Conservation (phyloP, 2,329 filamentous ascomycete genomes). For the Fusarium scirpi region DNA sequence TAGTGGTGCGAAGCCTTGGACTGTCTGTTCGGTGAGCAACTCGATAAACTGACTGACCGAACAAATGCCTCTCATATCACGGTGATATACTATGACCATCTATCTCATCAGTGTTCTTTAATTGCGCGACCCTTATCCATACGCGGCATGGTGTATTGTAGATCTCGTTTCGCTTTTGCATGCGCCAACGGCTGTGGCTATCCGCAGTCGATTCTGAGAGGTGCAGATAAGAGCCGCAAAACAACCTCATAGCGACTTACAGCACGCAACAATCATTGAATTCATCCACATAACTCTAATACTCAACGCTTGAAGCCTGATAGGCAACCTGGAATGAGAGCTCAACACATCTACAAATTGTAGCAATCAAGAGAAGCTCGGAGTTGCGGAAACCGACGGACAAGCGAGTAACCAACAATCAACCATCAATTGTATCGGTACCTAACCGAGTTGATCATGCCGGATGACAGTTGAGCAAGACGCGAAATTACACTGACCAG, state of each 20-base stretch:
- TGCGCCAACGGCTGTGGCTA: slow-evolving; percentile 40
- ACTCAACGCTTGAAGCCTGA: slow-evolving; percentile 24
- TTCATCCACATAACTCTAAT: slow-evolving; percentile 23
- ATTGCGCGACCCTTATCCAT: slow-evolving; percentile 30
- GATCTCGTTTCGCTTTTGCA: slow-evolving; percentile 34
- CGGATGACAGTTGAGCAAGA: slow-evolving; percentile 34
- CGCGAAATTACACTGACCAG: slow-evolving; percentile 43
- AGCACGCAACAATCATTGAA: slow-evolving; percentile 9
- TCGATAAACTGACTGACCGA: slow-evolving; percentile 16
- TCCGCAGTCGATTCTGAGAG: slow-evolving; percentile 20
- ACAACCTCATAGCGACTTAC: slow-evolving; percentile 12
- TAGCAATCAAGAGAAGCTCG: slow-evolving; percentile 21
- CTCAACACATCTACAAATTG: slow-evolving; percentile 31
- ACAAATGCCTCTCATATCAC: slow-evolving; percentile 15
- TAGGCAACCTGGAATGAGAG: slow-evolving; percentile 13
- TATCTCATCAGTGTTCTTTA: slow-evolving; percentile 8
- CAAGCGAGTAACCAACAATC: slow-evolving; percentile 33
- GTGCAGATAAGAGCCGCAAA: slow-evolving; percentile 42
- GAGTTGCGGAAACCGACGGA: slow-evolving; percentile 42
- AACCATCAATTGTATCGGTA: slow-evolving; percentile 37
- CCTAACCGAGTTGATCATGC: slow-evolving; percentile 36
- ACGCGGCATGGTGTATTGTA: slow-evolving; percentile 40
- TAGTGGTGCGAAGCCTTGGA: slow-evolving; percentile 16
- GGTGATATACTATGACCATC: slow-evolving; percentile 20
- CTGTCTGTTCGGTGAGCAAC: slow-evolving; percentile 33